Evolutionary conservation across 2,329 filamentous ascomycete genomes (phyloP).

Genomic region (Talaromyces sp.): DNA sequence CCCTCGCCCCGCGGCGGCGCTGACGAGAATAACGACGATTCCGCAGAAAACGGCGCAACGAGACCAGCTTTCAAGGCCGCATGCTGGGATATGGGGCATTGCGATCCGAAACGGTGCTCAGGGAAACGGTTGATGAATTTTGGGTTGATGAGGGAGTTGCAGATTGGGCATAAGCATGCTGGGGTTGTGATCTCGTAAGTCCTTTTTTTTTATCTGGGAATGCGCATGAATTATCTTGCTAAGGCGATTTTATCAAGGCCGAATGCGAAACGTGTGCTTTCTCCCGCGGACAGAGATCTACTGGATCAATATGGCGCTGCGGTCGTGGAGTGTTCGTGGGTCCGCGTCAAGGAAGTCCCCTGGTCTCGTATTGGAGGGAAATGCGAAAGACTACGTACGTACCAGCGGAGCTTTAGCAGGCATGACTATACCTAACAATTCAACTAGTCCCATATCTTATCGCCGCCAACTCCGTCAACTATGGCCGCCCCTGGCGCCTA

Average conservation of each 20-base stretch:
- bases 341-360: constrained; percentile 83
- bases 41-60: constrained; percentile 27
- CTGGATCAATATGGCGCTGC: constrained; percentile 88
- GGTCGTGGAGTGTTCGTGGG: constrained; percentile 97
- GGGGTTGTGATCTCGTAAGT: constrained; percentile 81
- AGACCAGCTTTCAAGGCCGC: constrained; percentile 75
- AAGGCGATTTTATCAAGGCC: constrained; percentile 48
- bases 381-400: constrained; percentile 70
- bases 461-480: constrained; percentile 95
- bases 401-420: too few relatives aligned
- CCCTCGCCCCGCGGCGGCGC: constrained; percentile 43
- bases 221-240: background rate
- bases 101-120: constrained; percentile 93
- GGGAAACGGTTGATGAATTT: constrained; percentile 91
- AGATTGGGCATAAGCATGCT: constrained; percentile 84
- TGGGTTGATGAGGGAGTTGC: constrained; percentile 88
- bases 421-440: background rate
- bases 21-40: constrained; percentile 38
- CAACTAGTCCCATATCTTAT: constrained; percentile 86
- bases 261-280: constrained; percentile 82
- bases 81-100: constrained; percentile 97
- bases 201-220: background rate
- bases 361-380: constrained; percentile 90
- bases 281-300: constrained; percentile 74
- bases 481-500: constrained; percentile 88